Percentiles rank a stretch among this genome's conserved stretches.
Evolutionary conservation across 176 grass and related monocot genomes (phyloP).

Genomic region (Aegilops longissima): DNA sequence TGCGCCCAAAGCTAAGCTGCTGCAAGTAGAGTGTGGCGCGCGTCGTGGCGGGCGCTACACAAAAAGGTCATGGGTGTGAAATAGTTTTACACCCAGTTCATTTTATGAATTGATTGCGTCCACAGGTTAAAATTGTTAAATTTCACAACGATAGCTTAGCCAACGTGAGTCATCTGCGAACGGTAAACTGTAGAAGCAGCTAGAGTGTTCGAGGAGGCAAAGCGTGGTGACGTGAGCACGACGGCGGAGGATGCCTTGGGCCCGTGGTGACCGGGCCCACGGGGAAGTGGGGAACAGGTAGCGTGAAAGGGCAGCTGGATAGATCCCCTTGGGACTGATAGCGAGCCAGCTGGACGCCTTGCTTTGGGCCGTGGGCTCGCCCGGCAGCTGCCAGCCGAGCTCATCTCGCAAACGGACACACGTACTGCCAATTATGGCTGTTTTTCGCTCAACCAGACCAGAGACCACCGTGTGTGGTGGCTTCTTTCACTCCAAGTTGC

Average conservation of each 20-base stretch:
- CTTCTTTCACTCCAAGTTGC: too few relatives aligned
- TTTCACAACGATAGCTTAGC: neutral
- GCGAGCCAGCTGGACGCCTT: neutral
- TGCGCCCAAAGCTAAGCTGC: too few relatives aligned
- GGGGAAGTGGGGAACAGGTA: constrained; percentile 16
- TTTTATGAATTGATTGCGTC: too few relatives aligned
- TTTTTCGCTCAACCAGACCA: too few relatives aligned
- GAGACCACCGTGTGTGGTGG: too few relatives aligned
- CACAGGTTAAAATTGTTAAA: too few relatives aligned
- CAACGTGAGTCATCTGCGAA: neutral
- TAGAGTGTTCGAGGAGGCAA: neutral
- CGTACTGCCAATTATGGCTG: too few relatives aligned
- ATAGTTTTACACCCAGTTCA: too few relatives aligned
- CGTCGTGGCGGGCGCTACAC: too few relatives aligned
- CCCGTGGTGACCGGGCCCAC: rapidly evolving
- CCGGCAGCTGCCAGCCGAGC: neutral
- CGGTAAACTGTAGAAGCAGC: neutral
- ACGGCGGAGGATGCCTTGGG: neutral
- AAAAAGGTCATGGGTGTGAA: too few relatives aligned
- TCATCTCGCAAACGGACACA: too few relatives aligned
- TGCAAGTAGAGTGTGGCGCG: too few relatives aligned
- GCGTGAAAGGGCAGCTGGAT: neutral
- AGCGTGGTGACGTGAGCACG: neutral
- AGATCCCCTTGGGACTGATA: neutral
- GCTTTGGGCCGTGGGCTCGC: neutral